phyloP scores from a whole-genome alignment of 1,284 basidiomycete species.

The Rhodotorula sp. region DNA sequence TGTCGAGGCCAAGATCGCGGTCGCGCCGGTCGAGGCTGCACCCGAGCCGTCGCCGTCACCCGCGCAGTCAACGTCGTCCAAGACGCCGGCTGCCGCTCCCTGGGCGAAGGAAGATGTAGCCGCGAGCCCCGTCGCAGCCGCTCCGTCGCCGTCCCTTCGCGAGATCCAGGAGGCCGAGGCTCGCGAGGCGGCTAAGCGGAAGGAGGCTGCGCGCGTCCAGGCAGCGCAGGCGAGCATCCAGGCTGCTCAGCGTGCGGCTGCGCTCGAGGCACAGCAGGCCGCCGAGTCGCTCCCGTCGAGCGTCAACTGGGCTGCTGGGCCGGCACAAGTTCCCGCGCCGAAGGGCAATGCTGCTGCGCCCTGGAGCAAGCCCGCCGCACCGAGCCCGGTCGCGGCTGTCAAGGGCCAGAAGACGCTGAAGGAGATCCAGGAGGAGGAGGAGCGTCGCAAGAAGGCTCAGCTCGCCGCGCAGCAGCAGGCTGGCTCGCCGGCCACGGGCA shows the following conservation, averaged over 20 bases:
- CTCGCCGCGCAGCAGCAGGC: conserved; percentile 25
- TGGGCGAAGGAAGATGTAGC: conserved; percentile 45
- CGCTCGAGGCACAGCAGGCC: conserved; percentile 49
- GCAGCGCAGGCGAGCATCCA: conserved; percentile 56
- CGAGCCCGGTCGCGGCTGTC: conserved; percentile 45
- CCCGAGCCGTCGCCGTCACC: conserved; percentile 5
- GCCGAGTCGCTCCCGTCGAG: conserved; percentile 55
- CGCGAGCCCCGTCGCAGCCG: conserved; percentile 10
- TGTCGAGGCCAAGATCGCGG: conserved; percentile 31
- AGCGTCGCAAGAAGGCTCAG: conserved; percentile 67
- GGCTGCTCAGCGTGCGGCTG: conserved; percentile 51
- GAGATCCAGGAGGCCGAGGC: conserved; percentile 95
- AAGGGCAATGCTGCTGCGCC: conserved; percentile 46
- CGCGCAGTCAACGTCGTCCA: conserved; percentile 10
- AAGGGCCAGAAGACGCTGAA: conserved; percentile 76
- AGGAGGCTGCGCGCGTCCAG: conserved; percentile 64
- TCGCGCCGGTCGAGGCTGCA: neutral
- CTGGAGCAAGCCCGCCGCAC: conserved; percentile 44
- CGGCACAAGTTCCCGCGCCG: conserved; percentile 62
- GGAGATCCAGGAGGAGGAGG: conserved; percentile 98
- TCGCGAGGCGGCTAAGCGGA: conserved; percentile 69
- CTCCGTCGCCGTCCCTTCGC: conserved; percentile 62
- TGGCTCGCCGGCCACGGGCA: conserved; percentile 42
- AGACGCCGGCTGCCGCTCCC: conserved; percentile 37
- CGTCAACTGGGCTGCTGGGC: conserved; percentile 77